phyloP scores from a whole-genome alignment of 2,329 filamentous ascomycete genomes.

The Paecilomyces sp. region DNA sequence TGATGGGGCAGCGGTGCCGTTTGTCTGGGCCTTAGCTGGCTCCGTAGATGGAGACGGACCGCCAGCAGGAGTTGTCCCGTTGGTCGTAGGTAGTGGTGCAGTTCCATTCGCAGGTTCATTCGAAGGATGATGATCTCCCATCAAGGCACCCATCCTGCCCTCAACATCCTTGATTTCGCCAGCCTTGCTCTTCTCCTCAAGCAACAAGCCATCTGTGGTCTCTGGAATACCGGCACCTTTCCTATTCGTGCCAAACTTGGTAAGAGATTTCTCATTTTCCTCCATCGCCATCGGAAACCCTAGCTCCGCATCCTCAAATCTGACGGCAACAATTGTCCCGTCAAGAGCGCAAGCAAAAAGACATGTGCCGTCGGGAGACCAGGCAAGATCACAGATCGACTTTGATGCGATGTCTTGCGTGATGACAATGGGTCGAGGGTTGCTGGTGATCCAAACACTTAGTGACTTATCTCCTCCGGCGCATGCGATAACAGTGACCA shows the following conservation, averaged over 20 bases:
- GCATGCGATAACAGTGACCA: conserved; percentile 90
- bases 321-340: conserved; percentile 72
- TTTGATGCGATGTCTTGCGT: conserved; percentile 83
- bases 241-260: conserved; percentile 83
- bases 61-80: conserved; percentile 35
- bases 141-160: conserved; percentile 94
- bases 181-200: conserved; percentile 89
- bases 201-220: conserved; percentile 75
- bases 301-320: conserved; percentile 80
- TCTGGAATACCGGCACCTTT: conserved; percentile 88
- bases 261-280: conserved; percentile 87
- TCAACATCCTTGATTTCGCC: conserved; percentile 85
- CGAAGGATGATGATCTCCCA: conserved; percentile 67
- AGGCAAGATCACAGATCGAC: conserved; percentile 87
- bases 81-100: conserved; percentile 30
- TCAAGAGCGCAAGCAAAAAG: conserved; percentile 84
- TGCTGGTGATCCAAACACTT: conserved; percentile 97
- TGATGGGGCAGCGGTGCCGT: conserved; percentile 25
- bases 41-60: conserved; percentile 21
- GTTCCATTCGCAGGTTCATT: conserved; percentile 47
- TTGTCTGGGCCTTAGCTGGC: conserved; percentile 28
- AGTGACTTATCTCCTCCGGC: conserved; percentile 94
- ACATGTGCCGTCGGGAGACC: conserved; percentile 85
- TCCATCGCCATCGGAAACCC: conserved; percentile 79
- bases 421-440: conserved; percentile 82